Evolutionary conservation across 2,329 filamentous ascomycete species (phyloP), one percentile per base, ranked within the genome.

Genomic region (Colletotrichum sp.): DNA sequence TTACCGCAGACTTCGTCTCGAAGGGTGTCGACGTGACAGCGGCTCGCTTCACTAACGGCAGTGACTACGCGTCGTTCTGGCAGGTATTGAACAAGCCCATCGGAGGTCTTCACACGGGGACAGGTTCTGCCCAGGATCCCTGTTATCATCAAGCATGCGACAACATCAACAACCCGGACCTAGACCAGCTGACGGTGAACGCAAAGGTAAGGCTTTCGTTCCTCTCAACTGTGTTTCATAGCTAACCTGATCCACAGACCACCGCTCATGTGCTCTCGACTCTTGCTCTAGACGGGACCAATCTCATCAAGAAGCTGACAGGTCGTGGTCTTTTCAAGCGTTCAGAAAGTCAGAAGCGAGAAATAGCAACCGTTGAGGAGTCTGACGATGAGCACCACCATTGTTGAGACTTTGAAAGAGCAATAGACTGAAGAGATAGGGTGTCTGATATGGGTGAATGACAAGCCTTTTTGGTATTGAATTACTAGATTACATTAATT

Each of bases 51-150:
- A 82, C 78, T 44, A 90, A 90, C 5, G 88, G 91, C 64, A 91
- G 88, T 9, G 92, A 93, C 80, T 93, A 93, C 77, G 90, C 88
- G 15, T 88, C 90, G 2, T 93, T 93, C 85, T 85, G 90, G 39
- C 85, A 89, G 52, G 84, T 88, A 30, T 88, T 90, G 48, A 68
- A 80, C 9, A 84, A 92, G 91, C 79, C 90, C 86, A 22, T 87
- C 82, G 55, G 90, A 84, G 91, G 91, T 11, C 84, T 93, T 25
- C 91, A 91, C 79, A 93, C 91, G 5, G 92, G 92, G 5, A 91
- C 90, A 2, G 90, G 91, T 74, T 87, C 84, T 34, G 83, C 90
- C 81, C 78, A 85, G 79, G 70, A 82, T 77, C 68, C 79, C n/a
- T 77, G 81, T 77, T 81, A 82, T 78, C 80, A 85, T 72, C 80